A percentile compares a stretch with the other conserved stretches of the same genome.
Conservation (phyloP, 1,139 yeast genomes). For the Candida albicans region DNA sequence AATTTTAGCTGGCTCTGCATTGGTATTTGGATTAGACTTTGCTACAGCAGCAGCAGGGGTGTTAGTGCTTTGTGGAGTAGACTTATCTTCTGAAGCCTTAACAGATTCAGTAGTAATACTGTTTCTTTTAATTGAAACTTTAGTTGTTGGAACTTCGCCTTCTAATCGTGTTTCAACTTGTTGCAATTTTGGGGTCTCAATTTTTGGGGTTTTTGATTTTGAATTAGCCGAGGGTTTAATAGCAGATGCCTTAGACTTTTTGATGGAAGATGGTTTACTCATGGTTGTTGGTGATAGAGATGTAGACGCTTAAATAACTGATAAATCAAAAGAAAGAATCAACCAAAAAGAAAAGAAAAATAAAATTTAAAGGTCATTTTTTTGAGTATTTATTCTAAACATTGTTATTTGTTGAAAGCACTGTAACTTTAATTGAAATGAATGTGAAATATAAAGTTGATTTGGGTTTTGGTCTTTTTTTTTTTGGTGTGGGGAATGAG, state of each 20-base stretch:
- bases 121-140: slow-evolving; percentile 9
- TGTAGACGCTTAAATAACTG: neutral
- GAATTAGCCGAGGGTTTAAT: slow-evolving; percentile 4
- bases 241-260: neutral
- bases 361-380: neutral
- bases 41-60: neutral
- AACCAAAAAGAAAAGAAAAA: neutral
- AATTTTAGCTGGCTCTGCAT: neutral
- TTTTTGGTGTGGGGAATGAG: neutral
- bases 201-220: slow-evolving; percentile 1
- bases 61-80: neutral
- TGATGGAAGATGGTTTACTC: neutral
- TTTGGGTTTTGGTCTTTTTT: neutral
- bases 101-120: slow-evolving; percentile 5
- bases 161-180: slow-evolving; percentile 5
- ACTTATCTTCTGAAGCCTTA: slow-evolving; percentile 5
- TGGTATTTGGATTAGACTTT: neutral
- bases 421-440: neutral
- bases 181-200: slow-evolving; percentile 7
- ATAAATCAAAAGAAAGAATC: neutral
- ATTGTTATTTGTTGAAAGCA: neutral
- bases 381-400: neutral
- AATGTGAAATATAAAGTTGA: neutral
- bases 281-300: neutral
- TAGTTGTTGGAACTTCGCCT: slow-evolving; percentile 4